Base-by-base conservation (phyloP, 2,329 filamentous ascomycete species). In the Xylaria multiplex region DNA sequence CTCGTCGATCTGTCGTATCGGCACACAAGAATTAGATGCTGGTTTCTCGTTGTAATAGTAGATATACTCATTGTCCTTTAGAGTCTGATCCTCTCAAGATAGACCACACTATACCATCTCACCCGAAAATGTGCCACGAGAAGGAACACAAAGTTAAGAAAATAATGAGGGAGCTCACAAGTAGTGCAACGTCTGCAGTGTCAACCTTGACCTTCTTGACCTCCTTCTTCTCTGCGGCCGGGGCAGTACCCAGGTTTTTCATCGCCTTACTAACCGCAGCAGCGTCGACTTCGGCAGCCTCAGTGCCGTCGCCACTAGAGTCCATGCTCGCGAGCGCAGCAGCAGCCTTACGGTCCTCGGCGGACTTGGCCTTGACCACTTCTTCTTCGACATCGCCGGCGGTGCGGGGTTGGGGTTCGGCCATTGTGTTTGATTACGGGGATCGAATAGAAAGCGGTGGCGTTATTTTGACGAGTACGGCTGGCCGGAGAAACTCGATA, bases 331-430 rank as follows among this genome's bases (percentile, higher is more conserved):
- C 90, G 66, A 93, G 86, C 35, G 91, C 91, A 6, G 89, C 89
- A 46, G 90, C 90, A 52, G 91, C 90, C 79, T 93, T 93, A 79
- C 90, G 89, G 80, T 93, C 91, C 79, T 93, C 91, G 75, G 91
- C 90, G 48, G 86, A 88, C 79, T 89, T 91, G 74, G 85, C 84
- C 63, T 81, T 79, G 32, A 55, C 59, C 40, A 83, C 79, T 72
- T 88, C 86, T 67, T 88, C 86, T 64, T 89, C 86, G 68, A 85
- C 81, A 69, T 89, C 86, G 67, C 83, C 86, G 52, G 83, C 81
- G 35, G 77, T 81, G 50, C 82, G 74, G 48, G 89, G 87, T 77
- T 91, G 88, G 54, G 86, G 85, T 67, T 84, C 80, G 69, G 89
- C 85, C 88, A 91, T 91, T 65, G 62, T 46, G 58, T 46, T 43